A percentile compares a stretch with the other conserved stretches of the same genome.
Evolutionary conservation across 2,329 filamentous ascomycete species (phyloP).

Genomic region (Microdochium nivale): DNA sequence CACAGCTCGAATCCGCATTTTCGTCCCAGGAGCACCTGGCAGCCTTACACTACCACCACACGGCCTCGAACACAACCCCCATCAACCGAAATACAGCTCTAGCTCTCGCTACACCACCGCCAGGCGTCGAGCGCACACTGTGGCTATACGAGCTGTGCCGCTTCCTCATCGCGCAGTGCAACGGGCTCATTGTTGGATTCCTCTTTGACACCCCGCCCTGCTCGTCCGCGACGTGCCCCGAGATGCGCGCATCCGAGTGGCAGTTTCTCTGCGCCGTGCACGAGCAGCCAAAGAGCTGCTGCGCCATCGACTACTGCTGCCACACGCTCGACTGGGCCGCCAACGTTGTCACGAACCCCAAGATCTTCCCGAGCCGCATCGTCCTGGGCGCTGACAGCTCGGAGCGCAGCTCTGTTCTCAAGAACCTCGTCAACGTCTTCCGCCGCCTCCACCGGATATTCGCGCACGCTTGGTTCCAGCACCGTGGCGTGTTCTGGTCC

Average conservation of each 20-base stretch:
- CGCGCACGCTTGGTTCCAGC: constrained; percentile 97
- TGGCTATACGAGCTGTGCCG: constrained; percentile 98
- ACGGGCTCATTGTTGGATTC: constrained; percentile 84
- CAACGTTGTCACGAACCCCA: constrained; percentile 86
- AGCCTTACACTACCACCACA: constrained; percentile 78
- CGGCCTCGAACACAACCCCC: constrained; percentile 56
- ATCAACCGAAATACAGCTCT: constrained; percentile 69
- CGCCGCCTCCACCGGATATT: constrained; percentile 92
- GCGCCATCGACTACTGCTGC: constrained; percentile 97
- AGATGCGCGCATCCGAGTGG: constrained; percentile 99
- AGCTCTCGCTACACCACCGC: constrained; percentile 70
- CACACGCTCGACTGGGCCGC: constrained; percentile 98
- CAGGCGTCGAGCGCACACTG: constrained; percentile 73
- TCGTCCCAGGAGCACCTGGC: constrained; percentile 96
- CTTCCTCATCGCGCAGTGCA: constrained; percentile 90
- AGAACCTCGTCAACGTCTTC: constrained; percentile 92
- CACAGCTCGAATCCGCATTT: constrained; percentile 88
- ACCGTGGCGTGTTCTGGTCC: constrained; percentile 89
- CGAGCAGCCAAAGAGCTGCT: constrained; percentile 92
- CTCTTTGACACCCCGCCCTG: constrained; percentile 87
- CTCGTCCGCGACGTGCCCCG: constrained; percentile 80
- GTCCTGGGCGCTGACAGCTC: constrained; percentile 46
- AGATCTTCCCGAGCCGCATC: constrained; percentile 87
- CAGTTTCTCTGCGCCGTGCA: constrained; percentile 98
- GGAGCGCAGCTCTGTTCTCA: constrained; percentile 57